phyloP scores from a whole-genome alignment of 768 basidiomycete genomes.

The Kwoniella dejecticola region DNA sequence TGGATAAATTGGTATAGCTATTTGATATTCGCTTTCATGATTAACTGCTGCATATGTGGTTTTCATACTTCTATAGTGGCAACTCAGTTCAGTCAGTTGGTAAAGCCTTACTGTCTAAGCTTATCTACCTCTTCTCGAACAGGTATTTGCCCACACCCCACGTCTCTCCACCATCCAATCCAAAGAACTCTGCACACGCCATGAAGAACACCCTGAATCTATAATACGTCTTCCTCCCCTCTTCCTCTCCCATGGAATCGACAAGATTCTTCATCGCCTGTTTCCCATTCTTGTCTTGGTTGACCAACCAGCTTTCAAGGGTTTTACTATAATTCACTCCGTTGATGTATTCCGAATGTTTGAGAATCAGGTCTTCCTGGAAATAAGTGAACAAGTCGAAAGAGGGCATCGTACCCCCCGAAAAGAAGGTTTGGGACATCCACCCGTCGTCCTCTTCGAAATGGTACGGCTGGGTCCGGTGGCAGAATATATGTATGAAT shows the following conservation, averaged over 20 bases:
- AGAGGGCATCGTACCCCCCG: slow-evolving; percentile 74
- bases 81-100: too few species aligned
- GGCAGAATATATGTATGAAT: slow-evolving; percentile 74
- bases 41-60: too few species aligned
- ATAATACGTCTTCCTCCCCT: slow-evolving; percentile 66
- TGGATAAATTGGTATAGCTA: too few species aligned
- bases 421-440: slow-evolving; percentile 76
- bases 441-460: slow-evolving; percentile 71
- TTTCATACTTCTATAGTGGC: too few species aligned
- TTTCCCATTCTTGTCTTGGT: slow-evolving; percentile 63
- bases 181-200: slow-evolving; percentile 71
- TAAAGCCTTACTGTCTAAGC: too few species aligned
- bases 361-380: slow-evolving; percentile 65
- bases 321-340: slow-evolving; percentile 69
- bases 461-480: slow-evolving; percentile 66
- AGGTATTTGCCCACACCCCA: slow-evolving; percentile 57
- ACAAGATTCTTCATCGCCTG: slow-evolving; percentile 61
- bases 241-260: slow-evolving; percentile 60
- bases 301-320: slow-evolving; percentile 67
- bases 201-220: slow-evolving; percentile 73
- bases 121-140: slow-evolving; percentile 37
- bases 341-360: slow-evolving; percentile 66
- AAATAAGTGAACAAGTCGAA: slow-evolving; percentile 61
- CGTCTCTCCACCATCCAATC: slow-evolving; percentile 65
- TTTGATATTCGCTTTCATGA: too few species aligned